Evolutionary conservation across 257 asterid genomes (phyloP).

Genomic region (Penstemon barbatus): DNA sequence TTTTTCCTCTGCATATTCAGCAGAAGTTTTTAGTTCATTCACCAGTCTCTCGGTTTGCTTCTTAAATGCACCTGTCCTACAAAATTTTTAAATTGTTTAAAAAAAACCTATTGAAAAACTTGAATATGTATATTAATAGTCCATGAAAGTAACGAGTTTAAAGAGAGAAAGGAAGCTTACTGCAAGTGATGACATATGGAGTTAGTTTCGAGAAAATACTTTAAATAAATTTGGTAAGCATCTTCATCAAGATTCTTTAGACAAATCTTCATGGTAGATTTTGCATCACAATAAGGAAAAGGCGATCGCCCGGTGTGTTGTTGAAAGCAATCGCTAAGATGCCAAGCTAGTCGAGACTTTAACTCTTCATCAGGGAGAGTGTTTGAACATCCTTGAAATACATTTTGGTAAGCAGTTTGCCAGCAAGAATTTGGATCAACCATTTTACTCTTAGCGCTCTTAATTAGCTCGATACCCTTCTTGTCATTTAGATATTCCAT

Average conservation of each 20-base stretch:
- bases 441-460: slow-evolving; percentile 55
- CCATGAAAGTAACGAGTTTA: not conserved
- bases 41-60: slow-evolving; percentile 74
- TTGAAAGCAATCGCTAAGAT: slow-evolving; percentile 80
- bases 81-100: not conserved
- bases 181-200: slow-evolving; percentile 86
- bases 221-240: slow-evolving; percentile 49
- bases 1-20: slow-evolving; percentile 65
- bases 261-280: slow-evolving; percentile 45
- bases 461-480: slow-evolving; percentile 52
- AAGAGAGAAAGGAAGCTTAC: slow-evolving; percentile 36
- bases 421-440: slow-evolving; percentile 52
- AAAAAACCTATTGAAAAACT: too few relatives aligned
- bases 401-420: slow-evolving; percentile 56
- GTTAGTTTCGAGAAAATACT: slow-evolving; percentile 69
- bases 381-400: slow-evolving; percentile 60
- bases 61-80: slow-evolving; percentile 73
- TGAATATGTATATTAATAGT: too few relatives aligned
- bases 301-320: slow-evolving; percentile 62
- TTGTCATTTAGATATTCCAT: slow-evolving; percentile 47
- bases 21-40: slow-evolving; percentile 60
- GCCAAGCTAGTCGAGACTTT: slow-evolving; percentile 79
- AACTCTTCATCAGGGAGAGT: slow-evolving; percentile 65
- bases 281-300: slow-evolving; percentile 59
- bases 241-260: slow-evolving; percentile 49